phyloP scores from a whole-genome alignment of 2,329 filamentous ascomycete species.

The Zasmidium angulare region DNA sequence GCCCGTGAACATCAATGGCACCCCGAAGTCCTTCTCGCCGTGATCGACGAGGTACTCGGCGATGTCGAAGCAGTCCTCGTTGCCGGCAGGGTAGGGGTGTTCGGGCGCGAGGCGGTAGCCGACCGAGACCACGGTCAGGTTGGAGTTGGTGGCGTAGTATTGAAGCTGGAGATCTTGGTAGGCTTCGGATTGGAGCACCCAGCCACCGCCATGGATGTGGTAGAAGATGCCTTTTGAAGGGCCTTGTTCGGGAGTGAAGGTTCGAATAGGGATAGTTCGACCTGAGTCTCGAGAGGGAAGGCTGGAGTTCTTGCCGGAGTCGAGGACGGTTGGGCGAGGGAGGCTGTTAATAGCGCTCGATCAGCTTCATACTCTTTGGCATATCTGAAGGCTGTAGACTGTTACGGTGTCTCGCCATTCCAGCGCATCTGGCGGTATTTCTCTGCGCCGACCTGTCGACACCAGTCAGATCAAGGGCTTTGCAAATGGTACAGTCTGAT shows the following conservation, averaged over 20 bases:
- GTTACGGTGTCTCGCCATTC: slow-evolving; percentile 50
- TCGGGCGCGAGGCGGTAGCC: slow-evolving; percentile 63
- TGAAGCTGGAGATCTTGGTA: slow-evolving; percentile 51
- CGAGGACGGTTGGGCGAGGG: slow-evolving; percentile 44
- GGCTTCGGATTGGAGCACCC: slow-evolving; percentile 44
- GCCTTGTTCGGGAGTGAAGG: slow-evolving; percentile 48
- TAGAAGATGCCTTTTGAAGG: slow-evolving; percentile 42
- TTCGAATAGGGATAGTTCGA: slow-evolving; percentile 53
- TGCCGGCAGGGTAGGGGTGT: slow-evolving; percentile 55
- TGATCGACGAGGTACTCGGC: slow-evolving; percentile 55
- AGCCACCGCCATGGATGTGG: slow-evolving; percentile 57
- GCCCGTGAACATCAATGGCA: slow-evolving; percentile 41
- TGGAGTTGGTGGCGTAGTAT: slow-evolving; percentile 50
- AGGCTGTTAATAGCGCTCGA: not conserved
- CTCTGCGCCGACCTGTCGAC: slow-evolving; percentile 49
- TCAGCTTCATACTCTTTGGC: not conserved
- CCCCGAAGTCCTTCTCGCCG: slow-evolving; percentile 44
- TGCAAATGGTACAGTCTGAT: too few species aligned
- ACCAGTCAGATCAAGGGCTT: not conserved
- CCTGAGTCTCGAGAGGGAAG: slow-evolving; percentile 55
- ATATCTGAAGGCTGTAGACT: not conserved
- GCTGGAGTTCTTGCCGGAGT: slow-evolving; percentile 46
- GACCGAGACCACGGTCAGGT: slow-evolving; percentile 54
- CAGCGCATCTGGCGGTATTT: slow-evolving; percentile 56
- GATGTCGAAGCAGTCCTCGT: slow-evolving; percentile 59